Evolutionary conservation across 2,329 filamentous ascomycete genomes (phyloP).

Genomic region (Fusarium solani-melongenae): DNA sequence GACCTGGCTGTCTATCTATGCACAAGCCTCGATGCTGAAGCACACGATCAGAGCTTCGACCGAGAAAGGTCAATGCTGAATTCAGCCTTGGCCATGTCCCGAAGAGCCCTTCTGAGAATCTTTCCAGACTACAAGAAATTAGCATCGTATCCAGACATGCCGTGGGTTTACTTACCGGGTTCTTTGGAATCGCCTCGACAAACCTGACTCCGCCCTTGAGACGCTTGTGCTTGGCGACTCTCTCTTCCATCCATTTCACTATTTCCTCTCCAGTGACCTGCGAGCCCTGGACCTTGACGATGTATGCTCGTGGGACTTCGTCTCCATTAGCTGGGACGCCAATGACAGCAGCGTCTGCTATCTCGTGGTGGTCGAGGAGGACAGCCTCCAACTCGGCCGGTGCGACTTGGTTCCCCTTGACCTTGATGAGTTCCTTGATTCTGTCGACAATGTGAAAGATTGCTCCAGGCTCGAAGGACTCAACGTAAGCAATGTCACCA

Average conservation of each 20-base stretch:
- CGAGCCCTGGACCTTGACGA: slow-evolving; percentile 59
- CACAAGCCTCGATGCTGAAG: neutral
- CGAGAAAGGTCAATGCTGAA: neutral
- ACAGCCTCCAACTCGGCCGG: slow-evolving; percentile 81
- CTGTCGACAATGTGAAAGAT: slow-evolving; percentile 75
- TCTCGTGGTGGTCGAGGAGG: slow-evolving; percentile 74
- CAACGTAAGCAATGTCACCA: slow-evolving; percentile 77
- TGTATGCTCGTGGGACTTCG: slow-evolving; percentile 70
- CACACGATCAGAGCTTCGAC: neutral
- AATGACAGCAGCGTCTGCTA: slow-evolving; percentile 76
- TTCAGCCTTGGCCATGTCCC: neutral
- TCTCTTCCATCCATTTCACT: slow-evolving; percentile 67
- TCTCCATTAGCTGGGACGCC: slow-evolving; percentile 54
- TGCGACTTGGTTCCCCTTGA: slow-evolving; percentile 79
- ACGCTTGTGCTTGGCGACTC: slow-evolving; percentile 75
- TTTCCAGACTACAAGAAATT: neutral
- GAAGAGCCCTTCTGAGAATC: neutral
- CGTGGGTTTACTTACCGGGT: slow-evolving; percentile 56
- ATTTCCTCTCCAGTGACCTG: slow-evolving; percentile 60
- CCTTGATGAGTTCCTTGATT: slow-evolving; percentile 72
- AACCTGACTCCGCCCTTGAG: slow-evolving; percentile 71
- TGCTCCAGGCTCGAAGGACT: slow-evolving; percentile 61
- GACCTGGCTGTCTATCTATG: neutral
- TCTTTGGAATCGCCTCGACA: slow-evolving; percentile 75
- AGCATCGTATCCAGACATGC: neutral